Evolutionary conservation across 371 early-diverging fungal genomes (phyloP).

Genomic region (Massospora cicadina): DNA sequence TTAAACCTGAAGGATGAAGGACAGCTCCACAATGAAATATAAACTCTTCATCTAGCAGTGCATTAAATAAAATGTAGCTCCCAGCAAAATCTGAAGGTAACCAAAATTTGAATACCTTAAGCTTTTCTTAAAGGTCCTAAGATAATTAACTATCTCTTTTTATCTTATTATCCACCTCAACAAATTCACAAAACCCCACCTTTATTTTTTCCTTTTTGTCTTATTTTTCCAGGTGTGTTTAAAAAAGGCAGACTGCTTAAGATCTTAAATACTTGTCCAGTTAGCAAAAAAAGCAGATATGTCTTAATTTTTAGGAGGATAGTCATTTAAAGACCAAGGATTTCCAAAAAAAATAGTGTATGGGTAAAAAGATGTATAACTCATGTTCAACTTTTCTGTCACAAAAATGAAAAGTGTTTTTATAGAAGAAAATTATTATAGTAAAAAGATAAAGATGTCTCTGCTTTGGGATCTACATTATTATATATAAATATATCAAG

Average conservation of each 20-base stretch:
- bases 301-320: conserved; percentile 11
- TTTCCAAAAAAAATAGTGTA: conserved; percentile 36
- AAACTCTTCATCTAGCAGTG: conserved; percentile 1
- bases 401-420: conserved; percentile 37
- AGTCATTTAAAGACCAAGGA: conserved; percentile 16
- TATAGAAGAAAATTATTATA: conserved; percentile 28
- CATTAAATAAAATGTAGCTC: not conserved
- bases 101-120: not conserved
- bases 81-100: conserved; percentile 10
- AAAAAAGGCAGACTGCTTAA: not conserved
- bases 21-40: conserved; percentile 26
- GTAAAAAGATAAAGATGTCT: conserved; percentile 23
- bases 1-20: conserved; percentile 40
- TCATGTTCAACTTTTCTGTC: conserved; percentile 35
- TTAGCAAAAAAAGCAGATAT: not conserved
- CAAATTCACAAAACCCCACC: too few relatives aligned
- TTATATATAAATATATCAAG: conserved; percentile 20
- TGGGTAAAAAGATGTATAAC: conserved; percentile 47
- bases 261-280: not conserved
- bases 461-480: conserved; percentile 24
- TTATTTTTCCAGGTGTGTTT: not conserved
- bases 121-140: not conserved
- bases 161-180: too few relatives aligned
- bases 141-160: not conserved
- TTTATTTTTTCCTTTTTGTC: not conserved